Evolutionary conservation across 2,329 filamentous ascomycete genomes (phyloP).

Genomic region (Sclerotinia trifoliorum): DNA sequence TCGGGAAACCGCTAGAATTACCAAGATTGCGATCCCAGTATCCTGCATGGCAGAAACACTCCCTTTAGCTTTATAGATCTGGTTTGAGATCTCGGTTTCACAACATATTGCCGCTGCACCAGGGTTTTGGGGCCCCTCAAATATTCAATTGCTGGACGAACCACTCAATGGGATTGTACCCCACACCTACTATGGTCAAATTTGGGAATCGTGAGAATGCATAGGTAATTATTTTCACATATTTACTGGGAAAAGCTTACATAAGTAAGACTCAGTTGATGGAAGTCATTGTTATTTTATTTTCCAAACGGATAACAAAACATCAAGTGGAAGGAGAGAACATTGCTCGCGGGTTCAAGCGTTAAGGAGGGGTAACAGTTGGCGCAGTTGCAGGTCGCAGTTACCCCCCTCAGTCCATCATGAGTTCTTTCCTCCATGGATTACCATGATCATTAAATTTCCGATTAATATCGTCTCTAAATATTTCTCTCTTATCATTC

Average conservation of each 20-base stretch:
- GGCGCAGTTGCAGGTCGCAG: constrained; percentile 12
- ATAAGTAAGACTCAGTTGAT: too few species aligned
- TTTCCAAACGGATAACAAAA: too few species aligned
- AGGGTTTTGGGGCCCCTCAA: constrained; percentile 2
- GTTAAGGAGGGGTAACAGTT: constrained; percentile 5
- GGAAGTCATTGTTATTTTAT: not conserved
- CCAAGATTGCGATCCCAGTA: not conserved
- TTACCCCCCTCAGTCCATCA: constrained; percentile 6
- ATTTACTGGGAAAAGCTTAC: not conserved
- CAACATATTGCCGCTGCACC: constrained; percentile 10
- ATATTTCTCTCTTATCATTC: too few species aligned
- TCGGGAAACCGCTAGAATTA: not conserved
- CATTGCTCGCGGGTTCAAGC: not conserved
- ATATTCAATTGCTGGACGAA: not conserved
- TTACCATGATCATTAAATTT: constrained; percentile 6
- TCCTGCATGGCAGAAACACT: constrained; percentile 1
- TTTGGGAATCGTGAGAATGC: not conserved
- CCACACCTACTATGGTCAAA: not conserved
- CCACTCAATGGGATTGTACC: not conserved
- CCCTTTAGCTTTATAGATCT: constrained; percentile 3
- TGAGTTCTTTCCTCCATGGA: constrained; percentile 13
- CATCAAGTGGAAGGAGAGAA: not conserved
- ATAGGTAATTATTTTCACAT: not conserved
- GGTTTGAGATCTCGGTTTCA: constrained; percentile 13
- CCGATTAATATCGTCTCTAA: not conserved